Evolutionary conservation across 2,329 filamentous ascomycete species (phyloP), one percentile per base, ranked within the genome.

Genomic region (Hypoxylon sp.): DNA sequence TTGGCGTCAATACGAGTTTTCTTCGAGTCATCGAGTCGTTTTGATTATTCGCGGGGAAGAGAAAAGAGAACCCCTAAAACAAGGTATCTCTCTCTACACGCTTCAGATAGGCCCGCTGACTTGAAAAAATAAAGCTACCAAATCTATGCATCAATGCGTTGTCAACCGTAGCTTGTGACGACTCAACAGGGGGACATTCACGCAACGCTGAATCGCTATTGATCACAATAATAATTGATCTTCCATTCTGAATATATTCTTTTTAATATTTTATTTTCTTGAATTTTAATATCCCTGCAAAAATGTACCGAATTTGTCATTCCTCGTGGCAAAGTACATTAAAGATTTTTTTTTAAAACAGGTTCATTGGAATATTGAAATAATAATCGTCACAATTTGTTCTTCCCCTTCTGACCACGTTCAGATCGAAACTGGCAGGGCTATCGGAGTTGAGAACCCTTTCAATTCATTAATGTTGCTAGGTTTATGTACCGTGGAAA

Each of bases 121-220:
- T 67, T 67, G 67, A 67, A 62, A 62, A 30, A 30, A 30, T 58
- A 51, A 43, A 50, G 38, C 51, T 56, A 61, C 56, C 60, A 67
- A 56, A 58, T 60, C 34, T 65, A 69, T 69, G 67, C 67, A 69
- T 66, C 63, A 67, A 69, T 70, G 68, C 68, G 65, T 65, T 70
- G 68, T 70, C 68, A 70, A 70, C 41, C 34, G 57, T 65, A 65
- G 65, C 68, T 65, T 65, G 68, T 70, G 68, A 70, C 65, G 62
- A 65, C 34, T 63, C 13, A 65, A 36, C 65, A 68, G 61, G 65
- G 66, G 63, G 55, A 60, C 21, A 53, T 36, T 21, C 28, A 58
- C 60, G 36, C 55, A 60, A 63, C 53, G 5, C 5, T 49, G 30
- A 34, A 38, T 49, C 21, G 13, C 43, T 49, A 58, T 48, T 49